phyloP scores from a whole-genome alignment of 2,329 filamentous ascomycete species.

The Penicillium thymicola region DNA sequence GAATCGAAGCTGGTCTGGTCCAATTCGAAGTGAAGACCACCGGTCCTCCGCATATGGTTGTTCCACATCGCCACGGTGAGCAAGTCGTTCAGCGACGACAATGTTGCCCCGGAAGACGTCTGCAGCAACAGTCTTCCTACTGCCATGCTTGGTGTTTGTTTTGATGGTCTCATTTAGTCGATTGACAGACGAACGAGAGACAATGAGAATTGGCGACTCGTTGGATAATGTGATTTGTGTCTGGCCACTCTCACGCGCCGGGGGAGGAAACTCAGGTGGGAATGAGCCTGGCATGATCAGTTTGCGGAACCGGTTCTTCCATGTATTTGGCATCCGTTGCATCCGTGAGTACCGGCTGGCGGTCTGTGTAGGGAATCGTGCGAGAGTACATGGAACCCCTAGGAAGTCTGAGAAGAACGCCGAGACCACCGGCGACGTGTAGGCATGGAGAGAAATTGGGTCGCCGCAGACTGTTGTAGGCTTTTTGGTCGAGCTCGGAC shows the following conservation, averaged over 20 bases:
- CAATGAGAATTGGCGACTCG: conserved; percentile 85
- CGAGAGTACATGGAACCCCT: conserved; percentile 76
- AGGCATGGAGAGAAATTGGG: conserved; percentile 65
- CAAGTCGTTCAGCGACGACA: conserved; percentile 58
- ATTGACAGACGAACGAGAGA: conserved; percentile 76
- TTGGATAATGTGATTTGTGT: conserved; percentile 75
- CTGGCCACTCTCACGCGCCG: conserved; percentile 47
- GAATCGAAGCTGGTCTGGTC: conserved; percentile 37
- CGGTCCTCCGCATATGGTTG: conserved; percentile 74
- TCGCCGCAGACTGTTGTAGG: conserved; percentile 81
- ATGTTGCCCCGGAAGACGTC: conserved; percentile 88
- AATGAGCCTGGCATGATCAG: conserved; percentile 53
- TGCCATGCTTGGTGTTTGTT: conserved; percentile 51
- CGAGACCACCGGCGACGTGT: conserved; percentile 63
- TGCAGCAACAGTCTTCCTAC: conserved; percentile 58
- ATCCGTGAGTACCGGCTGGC: conserved; percentile 69
- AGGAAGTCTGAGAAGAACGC: conserved; percentile 74
- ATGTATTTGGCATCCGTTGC: conserved; percentile 53
- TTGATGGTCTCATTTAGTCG: conserved; percentile 72
- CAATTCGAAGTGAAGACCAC: conserved; percentile 69
- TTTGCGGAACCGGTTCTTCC: conserved; percentile 21
- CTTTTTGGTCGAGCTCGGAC: conserved; percentile 33
- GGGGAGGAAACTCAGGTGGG: conserved; percentile 45
- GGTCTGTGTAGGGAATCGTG: conserved; percentile 72
- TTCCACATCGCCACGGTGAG: conserved; percentile 45